These are phyloP conservation scores for Rosa persica DNA, from an alignment of 306 rosid genomes.

Conservation along the genomic window DNA sequence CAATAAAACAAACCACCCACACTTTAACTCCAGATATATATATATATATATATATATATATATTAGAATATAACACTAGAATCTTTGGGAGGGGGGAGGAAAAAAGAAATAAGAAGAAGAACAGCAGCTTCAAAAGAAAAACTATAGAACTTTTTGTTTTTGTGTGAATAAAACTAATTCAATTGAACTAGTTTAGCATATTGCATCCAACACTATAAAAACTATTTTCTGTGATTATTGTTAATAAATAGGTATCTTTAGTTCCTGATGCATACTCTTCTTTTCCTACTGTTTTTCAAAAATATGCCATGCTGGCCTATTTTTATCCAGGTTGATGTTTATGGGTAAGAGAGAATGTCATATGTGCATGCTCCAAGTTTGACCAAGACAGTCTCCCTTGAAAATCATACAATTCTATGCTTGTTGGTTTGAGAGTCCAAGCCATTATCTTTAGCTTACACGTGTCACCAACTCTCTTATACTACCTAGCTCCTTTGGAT, in stretches of 20 bases:
- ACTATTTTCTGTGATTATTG: not conserved
- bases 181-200: not conserved
- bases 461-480: not conserved
- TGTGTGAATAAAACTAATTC: not conserved
- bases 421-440: not conserved
- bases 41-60: too few relatives aligned
- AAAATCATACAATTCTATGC: not conserved
- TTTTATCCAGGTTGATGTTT: not conserved
- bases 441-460: not conserved
- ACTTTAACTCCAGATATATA: too few relatives aligned
- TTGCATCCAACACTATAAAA: not conserved
- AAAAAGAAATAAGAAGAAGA: too few relatives aligned
- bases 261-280: not conserved
- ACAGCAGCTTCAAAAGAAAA: not conserved
- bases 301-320: not conserved
- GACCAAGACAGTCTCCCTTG: not conserved
- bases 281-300: not conserved
- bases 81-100: too few relatives aligned
- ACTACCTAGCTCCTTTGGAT: not conserved
- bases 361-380: conserved; percentile 1
- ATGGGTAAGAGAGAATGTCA: not conserved
- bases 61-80: too few relatives aligned
- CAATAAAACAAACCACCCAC: too few relatives aligned
- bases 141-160: too few relatives aligned
- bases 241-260: not conserved